Percentiles rank a stretch among this genome's conserved stretches.
These are phyloP conservation scores for Taphrina pruni DNA, from an alignment of 1,139 yeast species.

Conservation along the genomic window DNA sequence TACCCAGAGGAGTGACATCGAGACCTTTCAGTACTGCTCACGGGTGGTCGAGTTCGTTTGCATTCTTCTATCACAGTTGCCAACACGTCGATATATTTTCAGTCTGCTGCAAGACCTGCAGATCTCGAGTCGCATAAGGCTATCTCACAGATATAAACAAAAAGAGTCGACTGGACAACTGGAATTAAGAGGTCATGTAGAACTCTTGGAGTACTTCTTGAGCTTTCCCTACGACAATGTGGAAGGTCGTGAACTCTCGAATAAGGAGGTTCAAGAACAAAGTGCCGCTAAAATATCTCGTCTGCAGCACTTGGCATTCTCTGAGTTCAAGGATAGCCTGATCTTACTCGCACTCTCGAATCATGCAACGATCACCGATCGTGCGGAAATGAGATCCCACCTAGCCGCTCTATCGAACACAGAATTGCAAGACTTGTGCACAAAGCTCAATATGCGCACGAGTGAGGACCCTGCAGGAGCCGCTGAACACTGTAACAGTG, in stretches of 20 bases:
- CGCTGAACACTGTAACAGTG: neutral
- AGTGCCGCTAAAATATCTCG: constrained; percentile 45
- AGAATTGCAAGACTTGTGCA: constrained; percentile 45
- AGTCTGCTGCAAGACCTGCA: constrained; percentile 25
- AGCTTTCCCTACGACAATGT: constrained; percentile 53
- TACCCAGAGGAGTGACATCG: constrained; percentile 19
- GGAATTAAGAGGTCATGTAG: neutral
- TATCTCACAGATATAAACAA: constrained; percentile 1
- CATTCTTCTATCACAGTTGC: constrained; percentile 19
- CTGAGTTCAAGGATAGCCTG: constrained; percentile 48
- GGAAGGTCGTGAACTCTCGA: constrained; percentile 51
- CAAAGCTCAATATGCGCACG: constrained; percentile 1
- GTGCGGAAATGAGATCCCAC: constrained; percentile 49
- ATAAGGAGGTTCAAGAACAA: constrained; percentile 45
- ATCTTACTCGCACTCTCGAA: constrained; percentile 50
- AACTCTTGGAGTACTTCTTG: constrained; percentile 2
- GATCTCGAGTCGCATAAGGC: neutral
- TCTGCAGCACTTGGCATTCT: constrained; percentile 49
- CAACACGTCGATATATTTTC: constrained; percentile 30
- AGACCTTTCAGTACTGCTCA: constrained; percentile 16
- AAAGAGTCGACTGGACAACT: neutral
- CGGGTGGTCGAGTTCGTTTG: constrained; percentile 9
- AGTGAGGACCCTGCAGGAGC: no score
- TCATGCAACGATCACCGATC: constrained; percentile 49
- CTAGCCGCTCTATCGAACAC: constrained; percentile 46